Conservation (phyloP, 257 asterid genomes). For the Ballota nigra region DNA sequence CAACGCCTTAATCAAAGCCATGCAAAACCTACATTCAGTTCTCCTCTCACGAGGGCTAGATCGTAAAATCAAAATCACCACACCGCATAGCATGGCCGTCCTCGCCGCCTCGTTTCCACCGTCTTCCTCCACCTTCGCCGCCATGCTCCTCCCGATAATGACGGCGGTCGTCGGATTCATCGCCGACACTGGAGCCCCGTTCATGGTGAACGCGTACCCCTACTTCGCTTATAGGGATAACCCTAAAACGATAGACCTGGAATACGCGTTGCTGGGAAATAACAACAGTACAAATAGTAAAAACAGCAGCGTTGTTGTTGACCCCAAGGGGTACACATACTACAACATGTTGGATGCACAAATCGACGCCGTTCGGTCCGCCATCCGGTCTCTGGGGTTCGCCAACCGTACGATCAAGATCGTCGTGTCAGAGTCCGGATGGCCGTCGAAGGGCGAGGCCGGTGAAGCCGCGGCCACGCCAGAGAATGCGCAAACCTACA, state of each 20-base stretch:
- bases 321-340: slow-evolving; percentile 48
- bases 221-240: slow-evolving; percentile 63
- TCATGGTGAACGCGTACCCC: slow-evolving; percentile 68
- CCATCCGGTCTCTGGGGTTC: slow-evolving; percentile 44
- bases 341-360: slow-evolving; percentile 64
- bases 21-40: slow-evolving; percentile 49
- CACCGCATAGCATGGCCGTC: slow-evolving; percentile 69
- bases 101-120: slow-evolving; percentile 73
- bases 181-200: slow-evolving; percentile 51
- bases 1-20: slow-evolving; percentile 49
- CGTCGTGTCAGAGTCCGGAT: slow-evolving; percentile 61
- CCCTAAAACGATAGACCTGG: slow-evolving; percentile 33
- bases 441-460: slow-evolving; percentile 65
- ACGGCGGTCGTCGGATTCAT: slow-evolving; percentile 49
- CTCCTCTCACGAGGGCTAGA: slow-evolving; percentile 42
- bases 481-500: slow-evolving; percentile 51
- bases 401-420: slow-evolving; percentile 36
- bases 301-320: slow-evolving; percentile 42
- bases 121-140: slow-evolving; percentile 53
- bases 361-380: slow-evolving; percentile 56
- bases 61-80: slow-evolving; percentile 58
- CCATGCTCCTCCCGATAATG: slow-evolving; percentile 51
- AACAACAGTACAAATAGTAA: not conserved
- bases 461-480: slow-evolving; percentile 49
- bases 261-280: slow-evolving; percentile 51